Evolutionary conservation across 202 grass and related monocot genomes (phyloP).

Genomic region (Setaria viridis): DNA sequence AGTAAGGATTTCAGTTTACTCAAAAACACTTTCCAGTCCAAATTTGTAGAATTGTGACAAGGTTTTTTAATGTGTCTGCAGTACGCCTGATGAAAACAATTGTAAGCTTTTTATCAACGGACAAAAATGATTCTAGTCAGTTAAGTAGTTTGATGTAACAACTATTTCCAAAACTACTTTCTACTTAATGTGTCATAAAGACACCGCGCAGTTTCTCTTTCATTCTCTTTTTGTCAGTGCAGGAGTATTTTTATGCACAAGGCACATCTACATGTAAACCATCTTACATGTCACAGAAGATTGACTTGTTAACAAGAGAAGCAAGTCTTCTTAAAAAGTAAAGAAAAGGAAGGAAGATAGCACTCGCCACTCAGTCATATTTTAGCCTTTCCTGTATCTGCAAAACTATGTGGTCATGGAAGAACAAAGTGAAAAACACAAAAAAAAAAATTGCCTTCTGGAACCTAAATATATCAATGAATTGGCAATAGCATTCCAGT

Average conservation of each 20-base stretch:
- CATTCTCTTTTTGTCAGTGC: not conserved
- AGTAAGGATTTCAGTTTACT: not conserved
- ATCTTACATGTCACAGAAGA: not conserved
- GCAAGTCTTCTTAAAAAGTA: not conserved
- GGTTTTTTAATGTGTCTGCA: not conserved
- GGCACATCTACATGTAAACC: not conserved
- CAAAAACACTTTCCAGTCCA: not conserved
- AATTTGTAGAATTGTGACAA: not conserved
- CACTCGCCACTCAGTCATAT: not conserved
- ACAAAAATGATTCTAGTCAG: not conserved
- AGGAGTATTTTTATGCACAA: not conserved
- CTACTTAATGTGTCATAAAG: not conserved
- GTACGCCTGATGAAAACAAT: not conserved
- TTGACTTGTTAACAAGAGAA: slow-evolving; percentile 3
- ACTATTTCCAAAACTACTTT: not conserved
- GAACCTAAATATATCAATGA: not conserved
- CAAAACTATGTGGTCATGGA: not conserved
- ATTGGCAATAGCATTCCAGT: not conserved
- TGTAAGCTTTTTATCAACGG: not conserved
- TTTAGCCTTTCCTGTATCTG: not conserved
- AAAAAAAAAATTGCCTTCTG: not conserved
- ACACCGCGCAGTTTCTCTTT: not conserved
- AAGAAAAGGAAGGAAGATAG: not conserved
- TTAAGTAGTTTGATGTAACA: not conserved
- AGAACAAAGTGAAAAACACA: not conserved